These are phyloP conservation scores for Exserohilum rostratum DNA, from an alignment of 2,329 filamentous ascomycete genomes.

Conservation along the genomic window DNA sequence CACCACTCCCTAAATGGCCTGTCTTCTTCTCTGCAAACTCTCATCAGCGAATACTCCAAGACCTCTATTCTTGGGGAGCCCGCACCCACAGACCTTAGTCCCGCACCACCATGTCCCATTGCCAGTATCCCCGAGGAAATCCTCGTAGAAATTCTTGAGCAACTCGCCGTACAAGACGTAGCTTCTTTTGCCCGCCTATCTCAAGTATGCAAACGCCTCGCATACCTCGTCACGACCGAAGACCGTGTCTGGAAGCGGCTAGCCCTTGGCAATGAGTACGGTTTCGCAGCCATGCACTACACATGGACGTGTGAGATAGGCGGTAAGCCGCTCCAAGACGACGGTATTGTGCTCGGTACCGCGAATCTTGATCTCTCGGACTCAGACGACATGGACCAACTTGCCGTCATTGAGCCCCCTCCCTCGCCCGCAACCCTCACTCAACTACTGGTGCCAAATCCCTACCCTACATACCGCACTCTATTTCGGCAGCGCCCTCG, in stretches of 20 bases:
- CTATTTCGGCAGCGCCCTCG: conserved; percentile 86
- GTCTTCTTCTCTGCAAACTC: conserved; percentile 65
- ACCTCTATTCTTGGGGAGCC: conserved; percentile 71
- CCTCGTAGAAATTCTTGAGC: conserved; percentile 75
- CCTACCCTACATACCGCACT: conserved; percentile 56
- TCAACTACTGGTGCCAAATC: conserved; percentile 42
- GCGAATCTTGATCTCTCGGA: conserved; percentile 14
- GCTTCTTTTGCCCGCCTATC: conserved; percentile 76
- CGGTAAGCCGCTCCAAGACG: conserved; percentile 53
- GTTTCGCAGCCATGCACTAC: conserved; percentile 85
- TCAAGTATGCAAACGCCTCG: conserved; percentile 83
- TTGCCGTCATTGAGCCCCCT: conserved; percentile 6
- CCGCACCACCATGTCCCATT: conserved; percentile 80
- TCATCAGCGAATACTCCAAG: conserved; percentile 76
- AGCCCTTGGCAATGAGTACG: conserved; percentile 72
- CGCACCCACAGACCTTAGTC: conserved; percentile 73
- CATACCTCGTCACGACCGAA: conserved; percentile 83
- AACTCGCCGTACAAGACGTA: conserved; percentile 75
- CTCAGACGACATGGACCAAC: conserved; percentile 19
- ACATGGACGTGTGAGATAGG: conserved; percentile 68
- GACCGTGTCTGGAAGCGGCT: conserved; percentile 85
- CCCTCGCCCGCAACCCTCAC: conserved; percentile 30
- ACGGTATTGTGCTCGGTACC: conserved; percentile 40
- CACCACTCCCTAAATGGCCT: conserved; percentile 64
- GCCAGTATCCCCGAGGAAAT: conserved; percentile 81